A percentile compares a stretch with the other conserved stretches of the same genome.
Evolutionary conservation across 2,329 filamentous ascomycete species (phyloP).

Genomic region (Pseudocercospora vitis): DNA sequence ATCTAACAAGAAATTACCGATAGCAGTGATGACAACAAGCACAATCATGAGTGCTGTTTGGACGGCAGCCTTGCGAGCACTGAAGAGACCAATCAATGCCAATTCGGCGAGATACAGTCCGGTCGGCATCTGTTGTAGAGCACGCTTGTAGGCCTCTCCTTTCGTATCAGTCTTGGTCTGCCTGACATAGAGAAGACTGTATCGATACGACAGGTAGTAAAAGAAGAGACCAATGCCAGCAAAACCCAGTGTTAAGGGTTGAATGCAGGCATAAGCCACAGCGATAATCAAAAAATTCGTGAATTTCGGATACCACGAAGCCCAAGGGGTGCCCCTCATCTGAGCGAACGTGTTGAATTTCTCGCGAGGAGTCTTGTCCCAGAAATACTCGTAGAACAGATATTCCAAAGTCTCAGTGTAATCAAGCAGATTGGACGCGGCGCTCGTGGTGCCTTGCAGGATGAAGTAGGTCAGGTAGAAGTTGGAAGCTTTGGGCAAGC

Average conservation of each 20-base stretch:
- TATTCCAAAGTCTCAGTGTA: conserved; percentile 38
- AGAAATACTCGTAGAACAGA: conserved; percentile 36
- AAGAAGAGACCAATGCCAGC: conserved; percentile 46
- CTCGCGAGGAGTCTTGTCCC: conserved; percentile 48
- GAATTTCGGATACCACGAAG: conserved; percentile 50
- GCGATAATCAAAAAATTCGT: conserved; percentile 47
- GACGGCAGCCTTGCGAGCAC: conserved; percentile 40
- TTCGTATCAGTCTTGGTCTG: conserved; percentile 52
- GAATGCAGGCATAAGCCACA: conserved; percentile 51
- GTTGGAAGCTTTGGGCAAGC: conserved; percentile 42
- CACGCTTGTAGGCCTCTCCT: conserved; percentile 48
- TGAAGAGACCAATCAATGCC: conserved; percentile 51
- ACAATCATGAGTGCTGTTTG: conserved; percentile 47
- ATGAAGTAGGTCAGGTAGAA: conserved; percentile 46
- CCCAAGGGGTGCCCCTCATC: conserved; percentile 47
- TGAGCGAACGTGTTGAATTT: conserved; percentile 47
- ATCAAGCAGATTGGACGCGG: conserved; percentile 36
- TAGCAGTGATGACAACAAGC: conserved; percentile 42
- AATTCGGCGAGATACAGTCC: conserved; percentile 51
- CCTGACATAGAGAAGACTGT: conserved; percentile 50
- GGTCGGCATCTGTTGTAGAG: conserved; percentile 49
- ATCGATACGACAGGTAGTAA: conserved; percentile 51
- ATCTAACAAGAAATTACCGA: conserved; percentile 34
- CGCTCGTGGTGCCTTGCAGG: conserved; percentile 38
- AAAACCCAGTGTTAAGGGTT: conserved; percentile 50